Evolutionary conservation across 2,329 filamentous ascomycete species (phyloP).

Genomic region (Colletotrichum melonis): DNA sequence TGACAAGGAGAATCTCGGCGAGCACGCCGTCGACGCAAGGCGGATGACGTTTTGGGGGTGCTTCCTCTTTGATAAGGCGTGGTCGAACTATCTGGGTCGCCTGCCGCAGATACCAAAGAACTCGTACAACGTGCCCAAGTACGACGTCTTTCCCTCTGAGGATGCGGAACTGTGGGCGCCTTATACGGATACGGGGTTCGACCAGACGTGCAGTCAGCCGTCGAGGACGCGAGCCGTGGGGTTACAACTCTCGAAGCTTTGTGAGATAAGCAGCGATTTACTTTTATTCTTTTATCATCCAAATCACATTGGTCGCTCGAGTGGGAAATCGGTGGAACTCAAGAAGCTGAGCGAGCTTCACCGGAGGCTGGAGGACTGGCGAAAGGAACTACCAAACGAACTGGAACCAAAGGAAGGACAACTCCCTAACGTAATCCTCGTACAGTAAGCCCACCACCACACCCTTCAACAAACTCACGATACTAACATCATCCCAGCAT

Average conservation of each 20-base stretch:
- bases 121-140: constrained; percentile 86
- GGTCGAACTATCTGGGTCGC: constrained; percentile 96
- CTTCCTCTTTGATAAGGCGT: constrained; percentile 98
- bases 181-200: constrained; percentile 86
- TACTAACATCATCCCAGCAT: constrained; percentile 70
- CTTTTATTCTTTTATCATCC: constrained; percentile 93
- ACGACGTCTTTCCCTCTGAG: constrained; percentile 90
- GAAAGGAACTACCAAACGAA: constrained; percentile 83
- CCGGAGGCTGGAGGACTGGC: constrained; percentile 90
- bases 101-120: constrained; percentile 86
- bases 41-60: constrained; percentile 97
- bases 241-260: constrained; percentile 83
- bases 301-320: constrained; percentile 68
- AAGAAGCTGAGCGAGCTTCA: constrained; percentile 95
- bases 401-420: constrained; percentile 91
- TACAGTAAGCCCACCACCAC: constrained; percentile 77
- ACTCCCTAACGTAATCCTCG: constrained; percentile 81
- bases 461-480: not conserved
- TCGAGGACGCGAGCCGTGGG: constrained; percentile 85
- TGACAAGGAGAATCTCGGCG: constrained; percentile 71
- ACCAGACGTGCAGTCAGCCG: constrained; percentile 79
- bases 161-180: constrained; percentile 89
- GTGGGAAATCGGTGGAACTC: constrained; percentile 84
- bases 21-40: constrained; percentile 88
- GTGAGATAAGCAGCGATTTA: constrained; percentile 93